Base-by-base conservation (phyloP, 2,329 filamentous ascomycete genomes). In the Pseudomassariella vexata region DNA sequence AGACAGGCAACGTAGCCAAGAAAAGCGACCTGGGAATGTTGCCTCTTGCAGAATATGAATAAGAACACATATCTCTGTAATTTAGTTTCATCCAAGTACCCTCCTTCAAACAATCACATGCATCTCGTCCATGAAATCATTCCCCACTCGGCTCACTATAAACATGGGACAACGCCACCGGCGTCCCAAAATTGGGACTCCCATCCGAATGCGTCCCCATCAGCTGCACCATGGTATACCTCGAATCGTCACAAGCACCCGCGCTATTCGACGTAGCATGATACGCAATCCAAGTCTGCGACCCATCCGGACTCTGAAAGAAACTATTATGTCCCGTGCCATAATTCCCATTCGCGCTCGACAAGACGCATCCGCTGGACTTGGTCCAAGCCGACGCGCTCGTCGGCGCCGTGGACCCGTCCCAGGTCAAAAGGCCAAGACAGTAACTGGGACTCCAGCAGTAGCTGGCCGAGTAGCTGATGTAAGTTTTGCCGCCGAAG, bases 321-420 rank as follows among this genome's bases (percentile, higher is more conserved):
- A 78, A 77, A 3, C 68, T 70, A 42, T 76, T 76, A 39, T 76
- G 70, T 0, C 70, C 72, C 0, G 71, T 68, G 10, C 72, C 71
- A 30, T 69, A 76, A 46, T 74, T 73, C 3, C 70, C 70, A 37
- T 76, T 75, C 2, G 64, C 70, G 26, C 60, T 66, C 14, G 58
- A 64, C 22, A 77, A 63, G 3, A 70, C 57, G 7, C 68, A 71
- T 0, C 69, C 68, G 11, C 50, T 46, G 3, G 55, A 63, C 58
- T 76, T 77, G 4, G 49, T 60, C 73, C 72, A 78, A 9, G 62
- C 66, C 0, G 46, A 46, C 0, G 53, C 42, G 11, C 49, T 43
- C 10, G 60, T 50, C 0, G 73, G 73, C 39, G 74, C 64, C 1
- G 65, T 62, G 1, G 38, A 52, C 9, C 70, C 68, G 16, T 73